Percentiles rank a stretch among this genome's conserved stretches.
phyloP scores from a whole-genome alignment of 2,329 filamentous ascomycete species.

The Fusarium proliferatum region DNA sequence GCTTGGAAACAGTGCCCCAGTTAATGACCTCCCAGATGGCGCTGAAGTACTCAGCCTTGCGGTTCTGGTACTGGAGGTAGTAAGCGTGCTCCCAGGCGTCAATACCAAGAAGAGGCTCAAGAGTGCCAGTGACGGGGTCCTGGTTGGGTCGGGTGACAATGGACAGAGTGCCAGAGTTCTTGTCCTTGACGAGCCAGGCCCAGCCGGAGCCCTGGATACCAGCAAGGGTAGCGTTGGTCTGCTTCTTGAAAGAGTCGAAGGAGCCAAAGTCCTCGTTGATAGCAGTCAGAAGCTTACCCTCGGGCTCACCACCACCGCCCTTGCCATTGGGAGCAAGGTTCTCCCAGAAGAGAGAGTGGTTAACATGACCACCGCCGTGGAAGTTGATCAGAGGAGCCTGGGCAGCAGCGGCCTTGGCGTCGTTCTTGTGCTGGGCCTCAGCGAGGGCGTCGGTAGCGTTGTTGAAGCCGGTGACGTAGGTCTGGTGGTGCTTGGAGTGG shows the following conservation, averaged over 20 bases:
- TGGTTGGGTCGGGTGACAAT: conserved; percentile 85
- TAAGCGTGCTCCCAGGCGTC: conserved; percentile 98
- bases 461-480: conserved; percentile 92
- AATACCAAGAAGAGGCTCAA: conserved; percentile 84
- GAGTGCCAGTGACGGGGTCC: conserved; percentile 87
- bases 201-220: conserved; percentile 88
- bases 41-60: conserved; percentile 95
- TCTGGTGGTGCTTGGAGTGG: conserved; percentile 94
- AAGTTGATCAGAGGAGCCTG: conserved; percentile 74
- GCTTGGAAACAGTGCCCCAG: conserved; percentile 89
- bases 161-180: conserved; percentile 68
- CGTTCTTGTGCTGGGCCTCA: conserved; percentile 72
- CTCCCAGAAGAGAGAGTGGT: conserved; percentile 89
- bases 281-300: conserved; percentile 69
- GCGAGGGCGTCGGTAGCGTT: conserved; percentile 78
- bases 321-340: conserved; percentile 77
- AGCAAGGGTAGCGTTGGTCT: conserved; percentile 75
- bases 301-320: conserved; percentile 69
- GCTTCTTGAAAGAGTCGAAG: conserved; percentile 71
- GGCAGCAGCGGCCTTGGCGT: conserved; percentile 60
- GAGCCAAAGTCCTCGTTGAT: conserved; percentile 77
- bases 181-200: conserved; percentile 87
- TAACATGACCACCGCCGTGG: conserved; percentile 87
- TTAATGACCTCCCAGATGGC: conserved; percentile 96
- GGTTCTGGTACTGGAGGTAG: conserved; percentile 96